Conservation (phyloP, 495 filamentous ascomycete species). For the Mycothermus thermophilus region DNA sequence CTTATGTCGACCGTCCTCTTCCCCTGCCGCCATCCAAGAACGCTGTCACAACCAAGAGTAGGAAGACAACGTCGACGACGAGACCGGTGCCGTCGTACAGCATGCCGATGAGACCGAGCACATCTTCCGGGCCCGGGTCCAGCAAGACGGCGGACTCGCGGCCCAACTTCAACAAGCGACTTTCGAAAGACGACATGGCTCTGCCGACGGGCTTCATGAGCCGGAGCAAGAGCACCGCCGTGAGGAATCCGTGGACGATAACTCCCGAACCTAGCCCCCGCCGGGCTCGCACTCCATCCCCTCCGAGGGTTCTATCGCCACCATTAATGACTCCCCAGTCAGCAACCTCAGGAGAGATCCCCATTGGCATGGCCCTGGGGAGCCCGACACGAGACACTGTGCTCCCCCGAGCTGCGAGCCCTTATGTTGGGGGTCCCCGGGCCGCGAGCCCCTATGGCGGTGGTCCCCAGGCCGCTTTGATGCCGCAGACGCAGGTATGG, state of each 20-base stretch:
- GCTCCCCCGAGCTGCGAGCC: not conserved
- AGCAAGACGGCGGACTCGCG: conserved; percentile 7
- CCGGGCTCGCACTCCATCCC: conserved; percentile 8
- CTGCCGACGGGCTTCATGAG: conserved; percentile 16
- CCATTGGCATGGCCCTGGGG: conserved; percentile 47
- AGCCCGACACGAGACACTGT: conserved; percentile 28
- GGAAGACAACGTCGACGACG: too few relatives aligned
- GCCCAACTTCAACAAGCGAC: conserved; percentile 23
- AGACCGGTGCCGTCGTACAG: conserved; percentile 12
- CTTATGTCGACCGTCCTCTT: conserved; percentile 26
- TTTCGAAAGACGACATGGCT: conserved; percentile 39
- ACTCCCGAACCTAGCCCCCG: conserved; percentile 32
- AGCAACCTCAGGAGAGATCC: conserved; percentile 20
- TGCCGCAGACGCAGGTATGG: conserved; percentile 11
- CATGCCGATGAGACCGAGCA: conserved; percentile 30
- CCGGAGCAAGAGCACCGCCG: conserved; percentile 5
- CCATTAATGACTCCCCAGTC: conserved; percentile 28
- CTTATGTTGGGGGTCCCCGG: conserved; percentile 4
- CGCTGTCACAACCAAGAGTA: conserved; percentile 11
- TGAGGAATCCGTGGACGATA: conserved; percentile 21
- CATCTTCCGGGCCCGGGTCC: conserved; percentile 21
- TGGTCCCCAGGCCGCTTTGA: conserved; percentile 5
- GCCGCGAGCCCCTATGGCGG: conserved; percentile 3
- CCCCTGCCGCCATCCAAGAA: conserved; percentile 18
- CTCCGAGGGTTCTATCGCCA: conserved; percentile 12